These are phyloP conservation scores for Psilocybe sp. DNA, from an alignment of 768 basidiomycete genomes.

Conservation along the genomic window DNA sequence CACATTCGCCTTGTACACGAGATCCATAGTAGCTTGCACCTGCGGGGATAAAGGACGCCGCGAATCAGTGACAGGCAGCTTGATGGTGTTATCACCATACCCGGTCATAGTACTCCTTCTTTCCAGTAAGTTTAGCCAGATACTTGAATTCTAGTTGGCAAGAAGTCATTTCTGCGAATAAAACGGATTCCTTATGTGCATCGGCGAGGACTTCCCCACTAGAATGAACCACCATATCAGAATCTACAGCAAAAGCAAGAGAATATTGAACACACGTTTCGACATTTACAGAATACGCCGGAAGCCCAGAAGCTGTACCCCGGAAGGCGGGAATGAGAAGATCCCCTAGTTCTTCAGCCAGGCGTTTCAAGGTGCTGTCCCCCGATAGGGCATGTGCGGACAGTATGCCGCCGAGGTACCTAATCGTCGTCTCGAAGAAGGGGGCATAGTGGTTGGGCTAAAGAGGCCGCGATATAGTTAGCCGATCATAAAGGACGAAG, in stretches of 20 bases:
- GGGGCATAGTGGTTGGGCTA: slow-evolving; percentile 34
- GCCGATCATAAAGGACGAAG: too few species aligned
- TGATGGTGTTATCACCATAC: slow-evolving; percentile 13
- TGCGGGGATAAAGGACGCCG: slow-evolving; percentile 5
- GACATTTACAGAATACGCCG: slow-evolving; percentile 59
- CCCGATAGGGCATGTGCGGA: slow-evolving; percentile 75
- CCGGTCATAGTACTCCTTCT: slow-evolving; percentile 45
- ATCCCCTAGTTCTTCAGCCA: slow-evolving; percentile 67
- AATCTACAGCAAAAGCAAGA: neutral
- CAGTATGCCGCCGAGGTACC: slow-evolving; percentile 72
- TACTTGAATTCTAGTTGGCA: slow-evolving; percentile 80
- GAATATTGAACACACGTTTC: slow-evolving; percentile 31
- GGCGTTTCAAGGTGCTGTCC: slow-evolving; percentile 52
- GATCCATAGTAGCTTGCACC: slow-evolving; percentile 36
- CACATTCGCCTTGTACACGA: slow-evolving; percentile 28
- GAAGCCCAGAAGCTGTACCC: slow-evolving; percentile 56
- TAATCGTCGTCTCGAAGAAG: slow-evolving; percentile 78
- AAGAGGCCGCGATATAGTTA: too few species aligned
- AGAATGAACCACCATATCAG: neutral
- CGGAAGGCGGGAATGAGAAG: slow-evolving; percentile 65
- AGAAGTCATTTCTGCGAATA: slow-evolving; percentile 41
- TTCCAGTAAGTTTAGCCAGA: slow-evolving; percentile 63
- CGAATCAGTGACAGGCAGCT: neutral
- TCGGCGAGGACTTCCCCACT: slow-evolving; percentile 26
- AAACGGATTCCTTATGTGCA: slow-evolving; percentile 10